Base-by-base conservation (phyloP, 495 filamentous ascomycete species). In the Hypoxylon subgilvum region DNA sequence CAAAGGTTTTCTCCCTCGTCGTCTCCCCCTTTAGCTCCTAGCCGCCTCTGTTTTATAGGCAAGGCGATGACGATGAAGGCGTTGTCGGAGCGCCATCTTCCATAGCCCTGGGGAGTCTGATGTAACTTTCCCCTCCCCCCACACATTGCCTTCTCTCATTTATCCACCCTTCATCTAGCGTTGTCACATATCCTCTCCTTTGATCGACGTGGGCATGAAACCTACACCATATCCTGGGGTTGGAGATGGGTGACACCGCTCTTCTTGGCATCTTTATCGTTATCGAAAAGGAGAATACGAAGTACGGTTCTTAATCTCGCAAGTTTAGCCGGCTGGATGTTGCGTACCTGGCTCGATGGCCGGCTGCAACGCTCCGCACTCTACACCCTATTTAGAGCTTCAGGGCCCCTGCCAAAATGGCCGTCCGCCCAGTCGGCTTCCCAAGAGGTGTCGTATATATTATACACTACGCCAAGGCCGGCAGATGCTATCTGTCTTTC, bases 401-500 rank as follows among this genome's bases (percentile, higher is more conserved):
- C 48, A 47, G 52, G 52, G 47, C 28, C 53, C 53, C 39, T 58
- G 49, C 39, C 19, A 28, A 32, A 44, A 59, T 49, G 36, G 32
- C 48, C 40, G 42, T 39, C 19, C 42, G 59, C 49, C 52, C 42
- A 56, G 54, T 60, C 60, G 55, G 54, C 47, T 36, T 46, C 53
- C 35, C 28, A 52, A 23, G 45, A 44, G 35, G 56, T 52, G 60
- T 61, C 65, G 61, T 59, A 35, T 64, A 64, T 64, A 68, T 69
- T 50, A 52, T 60, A 62, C 40, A 55, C 47, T 23, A 57, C 51
- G 61, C 68, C 68, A 68, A 70, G 68, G 44, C 38, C 68, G 68
- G 68, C 66, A 68, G 68, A 70, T 70, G 52, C 39, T 19, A n/a
- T n/a, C n/a, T n/a, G n/a, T 62, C 44, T 52, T n/a, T 6, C n/a